These are phyloP conservation scores for Evernia prunastri DNA, from an alignment of 495 filamentous ascomycete genomes.

Conservation along the genomic window DNA sequence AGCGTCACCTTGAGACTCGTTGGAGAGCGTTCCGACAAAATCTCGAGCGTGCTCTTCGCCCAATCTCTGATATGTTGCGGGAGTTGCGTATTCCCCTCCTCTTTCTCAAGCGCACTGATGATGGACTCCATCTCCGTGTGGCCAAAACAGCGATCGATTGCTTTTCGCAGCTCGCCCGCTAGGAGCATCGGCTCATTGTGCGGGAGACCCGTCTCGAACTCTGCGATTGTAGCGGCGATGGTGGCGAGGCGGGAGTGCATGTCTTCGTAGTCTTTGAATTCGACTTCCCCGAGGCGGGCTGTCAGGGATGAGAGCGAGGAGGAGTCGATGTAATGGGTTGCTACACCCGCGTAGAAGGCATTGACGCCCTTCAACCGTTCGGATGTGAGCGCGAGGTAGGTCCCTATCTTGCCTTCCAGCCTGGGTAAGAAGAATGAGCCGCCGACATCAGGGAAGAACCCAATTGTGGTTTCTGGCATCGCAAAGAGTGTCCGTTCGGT, in stretches of 20 bases:
- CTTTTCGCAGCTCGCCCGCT: slow-evolving; percentile 56
- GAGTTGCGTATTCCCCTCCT: slow-evolving; percentile 32
- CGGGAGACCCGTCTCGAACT: slow-evolving; percentile 79
- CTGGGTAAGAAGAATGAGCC: slow-evolving; percentile 90
- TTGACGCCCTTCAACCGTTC: slow-evolving; percentile 73
- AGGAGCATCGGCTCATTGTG: slow-evolving; percentile 58
- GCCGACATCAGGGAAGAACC: slow-evolving; percentile 97
- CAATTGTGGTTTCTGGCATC: slow-evolving; percentile 97
- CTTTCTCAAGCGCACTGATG: slow-evolving; percentile 55
- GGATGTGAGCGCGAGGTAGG: slow-evolving; percentile 87
- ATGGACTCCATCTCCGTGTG: slow-evolving; percentile 63
- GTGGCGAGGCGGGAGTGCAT: slow-evolving; percentile 55
- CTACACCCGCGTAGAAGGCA: slow-evolving; percentile 73
- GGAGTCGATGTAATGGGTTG: slow-evolving; percentile 92
- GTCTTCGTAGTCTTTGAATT: slow-evolving; percentile 67
- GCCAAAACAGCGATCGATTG: slow-evolving; percentile 80
- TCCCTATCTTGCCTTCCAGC: slow-evolving; percentile 75
- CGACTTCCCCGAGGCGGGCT: slow-evolving; percentile 77
- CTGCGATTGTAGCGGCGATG: slow-evolving; percentile 83
- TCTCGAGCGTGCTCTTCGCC: slow-evolving; percentile 67
- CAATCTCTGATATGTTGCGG: slow-evolving; percentile 46
- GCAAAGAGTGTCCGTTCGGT: slow-evolving; percentile 93
- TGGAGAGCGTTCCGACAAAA: slow-evolving; percentile 68
- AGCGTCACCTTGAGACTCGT: slow-evolving; percentile 78
- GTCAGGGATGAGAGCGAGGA: slow-evolving; percentile 73